Evolutionary conservation across 345 rosid species (phyloP), one percentile per base, ranked within the genome.

Genomic region (Citrus reticulata): DNA sequence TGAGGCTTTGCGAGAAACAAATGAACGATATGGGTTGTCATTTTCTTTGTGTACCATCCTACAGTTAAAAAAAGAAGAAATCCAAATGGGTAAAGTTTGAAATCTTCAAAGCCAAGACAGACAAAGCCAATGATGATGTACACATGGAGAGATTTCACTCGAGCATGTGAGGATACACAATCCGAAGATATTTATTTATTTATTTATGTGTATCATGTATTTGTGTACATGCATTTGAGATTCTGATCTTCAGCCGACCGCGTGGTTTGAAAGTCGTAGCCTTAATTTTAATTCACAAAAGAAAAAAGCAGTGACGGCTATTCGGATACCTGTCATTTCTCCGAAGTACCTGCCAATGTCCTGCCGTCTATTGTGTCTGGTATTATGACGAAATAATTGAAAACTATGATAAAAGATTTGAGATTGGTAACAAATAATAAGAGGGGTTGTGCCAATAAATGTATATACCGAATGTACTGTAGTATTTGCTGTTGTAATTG

Each of bases 231-330:
- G 14, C 1, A 2, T 2, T 11, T 10, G 1, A 46, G 51, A 11
- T 13, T 46, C 51, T 46, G 51, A 13, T 13, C 17, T 46, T 13
- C 5, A 13, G 51, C 51, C 17, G 51, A 84, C 91, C 90, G 91
- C 88, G 91, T 90, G 20, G 78, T 84, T 85, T 88, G 89, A 84
- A 85, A 74, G 78, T 79, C 84, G 72, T 72, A 68, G 76, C 81
- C 58, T 68, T 79, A 35, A 32, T 40, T 80, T 77, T 77, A 32
- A 10, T 68, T 11, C 27, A 27, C 4, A 6, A n/a, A 57, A 57
- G 6, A 6, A 57, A 19, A 57, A 57, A 22, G 4, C 5, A 13
- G 1, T 3, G 51, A 46, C 14, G 5, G 51, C 17, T 30, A 37
- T 9, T 46, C 77, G 74, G 11, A 24, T 70, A 57, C 74, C 58